Conservation (phyloP, 169 alveolate genomes). For the Miamiensis avidus region DNA sequence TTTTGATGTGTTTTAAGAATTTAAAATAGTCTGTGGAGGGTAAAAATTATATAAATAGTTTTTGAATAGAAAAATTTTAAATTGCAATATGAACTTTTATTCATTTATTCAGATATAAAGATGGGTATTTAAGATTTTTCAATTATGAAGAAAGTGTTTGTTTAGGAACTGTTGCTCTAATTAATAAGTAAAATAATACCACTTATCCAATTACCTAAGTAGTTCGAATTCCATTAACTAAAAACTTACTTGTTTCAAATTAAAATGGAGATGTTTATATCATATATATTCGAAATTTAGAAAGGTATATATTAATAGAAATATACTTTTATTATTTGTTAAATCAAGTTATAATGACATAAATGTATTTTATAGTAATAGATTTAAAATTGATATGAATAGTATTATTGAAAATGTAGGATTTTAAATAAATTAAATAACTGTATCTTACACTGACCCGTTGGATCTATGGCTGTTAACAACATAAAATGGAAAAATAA, state of each 20-base stretch:
- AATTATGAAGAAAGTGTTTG: background rate
- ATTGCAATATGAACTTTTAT: too few relatives aligned
- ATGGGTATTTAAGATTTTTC: constrained; percentile 16
- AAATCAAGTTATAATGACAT: too few relatives aligned
- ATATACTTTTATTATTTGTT: background rate
- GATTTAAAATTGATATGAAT: constrained; percentile 5
- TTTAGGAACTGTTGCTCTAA: constrained; percentile 5
- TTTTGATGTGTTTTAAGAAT: constrained; percentile 1
- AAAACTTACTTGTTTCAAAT: constrained; percentile 9
- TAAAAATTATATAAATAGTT: too few relatives aligned
- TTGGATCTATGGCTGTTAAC: background rate
- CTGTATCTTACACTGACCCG: constrained; percentile 3
- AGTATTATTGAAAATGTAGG: constrained; percentile 17
- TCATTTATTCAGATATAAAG: too few relatives aligned
- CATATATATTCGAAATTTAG: background rate
- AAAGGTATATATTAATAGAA: background rate
- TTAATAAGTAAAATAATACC: background rate
- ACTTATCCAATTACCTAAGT: background rate
- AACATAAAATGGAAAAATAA: constrained; percentile 13
- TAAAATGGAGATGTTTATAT: constrained; percentile 21
- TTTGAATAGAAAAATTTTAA: too few relatives aligned
- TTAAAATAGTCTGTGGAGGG: constrained; percentile 8
- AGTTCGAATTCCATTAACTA: constrained; percentile 10
- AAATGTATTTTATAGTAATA: background rate
- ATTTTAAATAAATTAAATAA: background rate